Conservation (phyloP, 208 protist species). For the Polymyxa betae region DNA sequence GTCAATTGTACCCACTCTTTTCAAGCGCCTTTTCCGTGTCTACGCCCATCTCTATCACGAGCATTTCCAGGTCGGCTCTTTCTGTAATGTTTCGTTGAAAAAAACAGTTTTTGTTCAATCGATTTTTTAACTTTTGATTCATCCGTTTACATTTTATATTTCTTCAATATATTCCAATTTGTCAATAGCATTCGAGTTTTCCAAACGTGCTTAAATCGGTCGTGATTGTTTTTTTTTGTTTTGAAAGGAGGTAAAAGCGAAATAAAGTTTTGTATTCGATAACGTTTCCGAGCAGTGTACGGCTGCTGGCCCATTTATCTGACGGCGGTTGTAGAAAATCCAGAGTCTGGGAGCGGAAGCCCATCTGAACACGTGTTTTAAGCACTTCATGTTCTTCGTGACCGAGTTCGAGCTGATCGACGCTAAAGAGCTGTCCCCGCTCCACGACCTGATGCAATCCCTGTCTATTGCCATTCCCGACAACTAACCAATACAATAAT, state of each 20-base stretch:
- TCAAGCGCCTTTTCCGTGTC: constrained; percentile 94
- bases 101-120: not conserved
- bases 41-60: constrained; percentile 98
- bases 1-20: constrained; percentile 80
- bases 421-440: constrained; percentile 71
- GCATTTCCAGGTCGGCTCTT: constrained; percentile 79
- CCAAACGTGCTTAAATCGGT: too few relatives aligned
- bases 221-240: too few relatives aligned
- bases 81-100: not conserved
- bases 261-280: too few relatives aligned
- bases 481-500: too few relatives aligned
- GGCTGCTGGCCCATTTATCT: too few relatives aligned
- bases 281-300: too few relatives aligned
- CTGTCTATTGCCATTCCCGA: not conserved
- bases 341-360: constrained; percentile 89
- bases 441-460: constrained; percentile 70
- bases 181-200: too few relatives aligned
- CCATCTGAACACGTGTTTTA: constrained; percentile 88
- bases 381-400: constrained; percentile 72
- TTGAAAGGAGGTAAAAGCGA: too few relatives aligned
- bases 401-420: constrained; percentile 66
- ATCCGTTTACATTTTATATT: too few relatives aligned
- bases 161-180: too few relatives aligned
- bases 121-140: too few relatives aligned
- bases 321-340: constrained; percentile 86